Evolutionary conservation across 352 stramenopile genomes (phyloP).

Genomic region (Phytophthora pisi): DNA sequence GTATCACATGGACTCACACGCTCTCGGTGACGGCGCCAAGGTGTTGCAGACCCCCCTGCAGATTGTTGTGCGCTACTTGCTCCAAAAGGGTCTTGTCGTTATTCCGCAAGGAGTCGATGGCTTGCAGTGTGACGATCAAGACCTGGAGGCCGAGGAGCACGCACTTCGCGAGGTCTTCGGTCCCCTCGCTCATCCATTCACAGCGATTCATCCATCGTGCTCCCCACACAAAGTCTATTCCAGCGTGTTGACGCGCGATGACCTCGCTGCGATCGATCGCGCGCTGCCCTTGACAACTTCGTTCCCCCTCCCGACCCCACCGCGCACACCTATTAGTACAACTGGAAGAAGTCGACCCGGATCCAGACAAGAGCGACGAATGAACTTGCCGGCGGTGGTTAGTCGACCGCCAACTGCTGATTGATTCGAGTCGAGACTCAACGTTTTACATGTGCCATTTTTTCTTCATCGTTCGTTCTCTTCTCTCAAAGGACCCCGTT

Average conservation of each 20-base stretch:
- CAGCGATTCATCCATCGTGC: slow-evolving; percentile 33
- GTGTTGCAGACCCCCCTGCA: slow-evolving; percentile 48
- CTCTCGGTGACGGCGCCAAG: slow-evolving; percentile 20
- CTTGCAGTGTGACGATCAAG: slow-evolving; percentile 11
- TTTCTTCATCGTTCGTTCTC: slow-evolving; percentile 31
- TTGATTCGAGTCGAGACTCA: slow-evolving; percentile 36
- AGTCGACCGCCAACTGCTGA: slow-evolving; percentile 30
- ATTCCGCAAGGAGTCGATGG: slow-evolving; percentile 36
- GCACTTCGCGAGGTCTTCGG: slow-evolving; percentile 45
- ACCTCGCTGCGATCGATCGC: slow-evolving; percentile 45
- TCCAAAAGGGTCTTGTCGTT: slow-evolving; percentile 61
- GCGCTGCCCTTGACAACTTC: slow-evolving; percentile 36
- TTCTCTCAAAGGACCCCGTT: background rate
- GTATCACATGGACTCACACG: slow-evolving; percentile 39
- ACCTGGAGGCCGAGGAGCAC: slow-evolving; percentile 25
- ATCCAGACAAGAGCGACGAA: slow-evolving; percentile 38
- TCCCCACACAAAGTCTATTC: slow-evolving; percentile 57
- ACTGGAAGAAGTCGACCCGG: slow-evolving; percentile 31
- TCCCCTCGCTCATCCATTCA: slow-evolving; percentile 51
- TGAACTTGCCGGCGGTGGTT: slow-evolving; percentile 16
- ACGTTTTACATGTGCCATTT: slow-evolving; percentile 29
- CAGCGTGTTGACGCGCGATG: slow-evolving; percentile 49
- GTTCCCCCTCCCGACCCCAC: slow-evolving; percentile 13
- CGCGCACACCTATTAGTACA: slow-evolving; percentile 25
- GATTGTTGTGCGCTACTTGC: slow-evolving; percentile 51